Evolutionary conservation across 164 flowering plant species (phyloP), one percentile per base, ranked within the genome.

Genomic region (Piper betle): DNA sequence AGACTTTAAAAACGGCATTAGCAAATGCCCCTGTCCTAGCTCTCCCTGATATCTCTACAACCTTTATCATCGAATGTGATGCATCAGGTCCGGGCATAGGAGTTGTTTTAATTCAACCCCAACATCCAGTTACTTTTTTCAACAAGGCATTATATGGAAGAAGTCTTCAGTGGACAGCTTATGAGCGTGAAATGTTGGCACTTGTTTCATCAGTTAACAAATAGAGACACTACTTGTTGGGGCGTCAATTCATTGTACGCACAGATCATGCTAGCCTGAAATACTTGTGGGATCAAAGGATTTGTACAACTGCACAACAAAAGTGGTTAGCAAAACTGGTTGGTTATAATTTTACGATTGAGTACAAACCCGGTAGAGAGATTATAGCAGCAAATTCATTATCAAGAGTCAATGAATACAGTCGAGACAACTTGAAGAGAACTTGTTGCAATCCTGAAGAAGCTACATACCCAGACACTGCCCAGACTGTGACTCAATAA

Each of bases 261-360:
- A 64, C 61, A 0, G 60, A 64, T 64, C 67, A 64, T 16, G 19
- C 55, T 10, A 56, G 61, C 37, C 67, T 64, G 16, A 18, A 46
- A 6, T 43, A 20, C 25, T 57, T 55, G 4, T 15, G 11, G 40
- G 53, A 64, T 3, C 67, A 64, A 16, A 5, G 42, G 37, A 33
- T 19, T 15, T 10, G 11, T 6, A 52, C 56, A 13, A 1, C 13
- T 4, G n/a, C 9, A 4, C 41, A 62, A 52, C 64, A 62, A 17
- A 52, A 62, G 11, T 60, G 62, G 53, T 5, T 60, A 4, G 53
- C 53, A 4, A 61, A 61, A 52, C 20, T 61, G 0, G 6, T 61
- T 5, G 55, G 64, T 8, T 61, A 10, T 52, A 41, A 52, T 18
- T 64, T 38, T 2, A 1, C 0, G 17, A 59, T 59, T 8, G 11